These are phyloP conservation scores for Neurospora sp. DNA, from an alignment of 495 filamentous ascomycete genomes.

Conservation along the genomic window DNA sequence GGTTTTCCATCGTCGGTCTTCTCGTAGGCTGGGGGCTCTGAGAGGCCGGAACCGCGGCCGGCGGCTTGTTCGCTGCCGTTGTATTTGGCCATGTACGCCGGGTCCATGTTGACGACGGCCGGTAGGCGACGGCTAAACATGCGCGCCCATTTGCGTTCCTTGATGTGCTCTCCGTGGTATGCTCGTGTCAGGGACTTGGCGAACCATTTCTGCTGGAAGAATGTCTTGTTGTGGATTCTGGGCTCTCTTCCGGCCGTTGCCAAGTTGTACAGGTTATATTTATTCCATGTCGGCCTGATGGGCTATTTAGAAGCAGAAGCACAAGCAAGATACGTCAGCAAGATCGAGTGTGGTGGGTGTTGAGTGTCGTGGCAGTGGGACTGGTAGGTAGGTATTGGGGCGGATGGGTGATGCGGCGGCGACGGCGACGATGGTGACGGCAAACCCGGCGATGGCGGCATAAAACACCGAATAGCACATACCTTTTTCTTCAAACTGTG, in stretches of 20 bases:
- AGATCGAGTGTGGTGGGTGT: neutral
- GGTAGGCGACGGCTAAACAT: conserved; percentile 76
- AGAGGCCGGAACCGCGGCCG: conserved; percentile 66
- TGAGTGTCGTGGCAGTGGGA: neutral
- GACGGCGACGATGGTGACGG: neutral
- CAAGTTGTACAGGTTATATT: conserved; percentile 92
- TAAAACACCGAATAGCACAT: conserved; percentile 16
- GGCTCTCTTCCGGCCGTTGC: conserved; percentile 23
- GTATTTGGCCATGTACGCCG: conserved; percentile 57
- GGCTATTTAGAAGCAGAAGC: conserved; percentile 43
- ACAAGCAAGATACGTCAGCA: neutral
- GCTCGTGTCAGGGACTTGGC: conserved; percentile 72
- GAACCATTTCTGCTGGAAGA: conserved; percentile 96
- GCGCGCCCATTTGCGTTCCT: conserved; percentile 79
- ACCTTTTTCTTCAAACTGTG: conserved; percentile 55
- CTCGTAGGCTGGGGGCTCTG: neutral
- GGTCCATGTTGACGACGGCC: conserved; percentile 77
- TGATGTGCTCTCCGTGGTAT: conserved; percentile 92
- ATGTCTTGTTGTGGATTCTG: conserved; percentile 40
- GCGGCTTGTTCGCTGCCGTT: conserved; percentile 74
- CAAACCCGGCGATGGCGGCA: neutral
- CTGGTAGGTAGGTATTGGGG: neutral
- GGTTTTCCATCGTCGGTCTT: neutral
- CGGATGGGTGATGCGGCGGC: neutral
- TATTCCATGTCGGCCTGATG: conserved; percentile 95